Evolutionary conservation across 2,329 filamentous ascomycete species (phyloP), one percentile per base, ranked within the genome.

Genomic region (Trichoderma endophyticum): DNA sequence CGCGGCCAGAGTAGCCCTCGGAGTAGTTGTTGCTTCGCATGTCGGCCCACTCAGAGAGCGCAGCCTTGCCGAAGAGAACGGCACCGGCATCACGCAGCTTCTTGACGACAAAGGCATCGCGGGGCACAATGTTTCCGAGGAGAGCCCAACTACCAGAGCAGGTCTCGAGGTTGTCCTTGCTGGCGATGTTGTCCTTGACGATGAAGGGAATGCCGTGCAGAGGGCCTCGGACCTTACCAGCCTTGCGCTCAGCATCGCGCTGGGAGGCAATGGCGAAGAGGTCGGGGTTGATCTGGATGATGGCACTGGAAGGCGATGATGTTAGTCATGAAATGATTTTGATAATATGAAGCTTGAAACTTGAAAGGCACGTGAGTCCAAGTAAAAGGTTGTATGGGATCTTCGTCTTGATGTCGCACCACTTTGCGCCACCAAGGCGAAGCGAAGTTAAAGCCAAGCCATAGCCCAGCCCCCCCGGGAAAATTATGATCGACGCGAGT

Each of bases 141-240:
- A 94, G 84, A 21, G 89, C 89, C 86, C 84, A 90, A 76, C 86
- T 89, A 0, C 92, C 92, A 0, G 92, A 91, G 0, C 92, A 94
- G 0, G 92, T 94, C 77, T 94, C 87, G 86, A 94, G 88, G 66
- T 86, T 86, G 78, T 93, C 92, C 74, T 89, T 89, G 9, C 87
- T 89, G 28, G 85, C 90, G 70, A 93, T 91, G 77, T 91, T 92
- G 78, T 94, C 92, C 80, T 94, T 94, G 74, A 93, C 87, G 3
- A 91, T 83, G 78, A 92, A 92, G 0, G 92, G 92, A 57, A 95
- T 92, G 3, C 92, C 92, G 78, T 94, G 92, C 1, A 95, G 84
- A 1, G 89, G 88, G 1, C 91, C 87, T n/a, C 90, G 86, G 11
- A 90, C 79, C 51, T 82, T 83, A 28, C 90, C 90, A 1, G 81